These are phyloP conservation scores for Butyriboletus loyo DNA, from an alignment of 768 basidiomycete genomes.

Conservation along the genomic window DNA sequence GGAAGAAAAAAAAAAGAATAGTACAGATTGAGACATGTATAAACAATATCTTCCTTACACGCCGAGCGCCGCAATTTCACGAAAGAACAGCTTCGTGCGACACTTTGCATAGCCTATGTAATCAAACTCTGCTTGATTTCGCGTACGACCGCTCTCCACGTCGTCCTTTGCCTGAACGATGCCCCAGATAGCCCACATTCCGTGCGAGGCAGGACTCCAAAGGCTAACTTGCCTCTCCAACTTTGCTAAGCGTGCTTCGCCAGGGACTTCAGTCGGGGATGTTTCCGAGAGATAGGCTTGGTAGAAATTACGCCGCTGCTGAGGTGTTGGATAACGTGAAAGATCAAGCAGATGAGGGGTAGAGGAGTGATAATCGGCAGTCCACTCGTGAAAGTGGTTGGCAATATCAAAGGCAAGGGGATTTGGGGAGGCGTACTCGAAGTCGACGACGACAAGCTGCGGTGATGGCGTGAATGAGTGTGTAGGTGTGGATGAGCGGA, in stretches of 20 bases:
- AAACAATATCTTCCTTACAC: conserved; percentile 14
- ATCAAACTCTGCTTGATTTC: conserved; percentile 75
- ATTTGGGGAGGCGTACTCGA: conserved; percentile 94
- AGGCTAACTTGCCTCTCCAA: conserved; percentile 77
- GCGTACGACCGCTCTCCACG: conserved; percentile 47
- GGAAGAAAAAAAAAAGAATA: background rate
- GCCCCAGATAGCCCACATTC: conserved; percentile 94
- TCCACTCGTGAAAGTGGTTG: conserved; percentile 98
- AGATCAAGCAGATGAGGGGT: conserved; percentile 65
- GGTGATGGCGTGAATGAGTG: conserved; percentile 13
- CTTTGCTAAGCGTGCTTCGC: conserved; percentile 46
- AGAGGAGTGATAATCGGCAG: conserved; percentile 77
- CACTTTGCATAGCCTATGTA: conserved; percentile 79
- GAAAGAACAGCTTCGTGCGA: conserved; percentile 62
- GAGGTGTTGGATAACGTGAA: conserved; percentile 65
- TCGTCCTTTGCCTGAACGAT: conserved; percentile 85
- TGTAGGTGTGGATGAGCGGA: background rate
- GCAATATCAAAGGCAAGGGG: conserved; percentile 94
- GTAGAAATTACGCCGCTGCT: conserved; percentile 83
- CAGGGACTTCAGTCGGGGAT: conserved; percentile 21
- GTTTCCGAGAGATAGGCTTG: conserved; percentile 60
- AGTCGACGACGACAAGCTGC: conserved; percentile 94
- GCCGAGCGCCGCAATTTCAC: conserved; percentile 50
- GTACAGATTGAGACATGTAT: background rate
- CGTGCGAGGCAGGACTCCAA: conserved; percentile 91